Evolutionary conservation across 1,139 yeast species (phyloP).

Genomic region (Zygosaccharomyces sapae): DNA sequence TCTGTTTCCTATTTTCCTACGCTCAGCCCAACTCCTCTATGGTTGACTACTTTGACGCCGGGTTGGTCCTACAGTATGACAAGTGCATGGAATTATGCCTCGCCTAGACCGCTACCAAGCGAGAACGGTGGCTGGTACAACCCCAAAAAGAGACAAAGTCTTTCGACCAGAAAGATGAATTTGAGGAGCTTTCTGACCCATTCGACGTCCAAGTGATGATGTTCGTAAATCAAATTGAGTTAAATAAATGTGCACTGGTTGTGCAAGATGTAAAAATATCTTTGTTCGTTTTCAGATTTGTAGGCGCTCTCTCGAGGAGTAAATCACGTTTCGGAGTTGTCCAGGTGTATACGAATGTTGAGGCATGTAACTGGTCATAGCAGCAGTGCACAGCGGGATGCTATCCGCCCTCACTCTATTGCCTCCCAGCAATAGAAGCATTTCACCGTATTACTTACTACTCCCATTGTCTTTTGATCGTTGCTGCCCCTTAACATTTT

Average conservation of each 20-base stretch:
- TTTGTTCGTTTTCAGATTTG: not conserved
- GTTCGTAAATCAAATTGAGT: not conserved
- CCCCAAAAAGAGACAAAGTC: constrained; percentile 37
- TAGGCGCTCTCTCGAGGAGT: not conserved
- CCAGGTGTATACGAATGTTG: too few relatives aligned
- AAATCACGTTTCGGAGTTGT: not conserved
- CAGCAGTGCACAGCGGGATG: too few relatives aligned
- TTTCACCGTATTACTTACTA: too few relatives aligned
- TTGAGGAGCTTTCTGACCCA: constrained; percentile 3
- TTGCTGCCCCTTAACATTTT: not conserved
- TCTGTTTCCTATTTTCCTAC: constrained; percentile 57
- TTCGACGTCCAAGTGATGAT: not conserved
- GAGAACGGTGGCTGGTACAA: constrained; percentile 49
- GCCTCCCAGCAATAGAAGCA: too few relatives aligned
- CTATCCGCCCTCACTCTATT: too few relatives aligned
- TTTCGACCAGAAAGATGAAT: constrained; percentile 36
- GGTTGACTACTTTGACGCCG: constrained; percentile 64
- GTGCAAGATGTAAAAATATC: constrained; percentile 1
- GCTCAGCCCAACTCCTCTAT: constrained; percentile 42
- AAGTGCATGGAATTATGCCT: constrained; percentile 63
- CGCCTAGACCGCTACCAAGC: constrained; percentile 64
- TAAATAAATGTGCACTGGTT: not conserved
- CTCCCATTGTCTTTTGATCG: too few relatives aligned
- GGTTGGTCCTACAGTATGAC: constrained; percentile 74
- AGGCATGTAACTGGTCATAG: too few relatives aligned